Conservation (phyloP, 169 alveolate genomes). For the Miamiensis avidus region DNA sequence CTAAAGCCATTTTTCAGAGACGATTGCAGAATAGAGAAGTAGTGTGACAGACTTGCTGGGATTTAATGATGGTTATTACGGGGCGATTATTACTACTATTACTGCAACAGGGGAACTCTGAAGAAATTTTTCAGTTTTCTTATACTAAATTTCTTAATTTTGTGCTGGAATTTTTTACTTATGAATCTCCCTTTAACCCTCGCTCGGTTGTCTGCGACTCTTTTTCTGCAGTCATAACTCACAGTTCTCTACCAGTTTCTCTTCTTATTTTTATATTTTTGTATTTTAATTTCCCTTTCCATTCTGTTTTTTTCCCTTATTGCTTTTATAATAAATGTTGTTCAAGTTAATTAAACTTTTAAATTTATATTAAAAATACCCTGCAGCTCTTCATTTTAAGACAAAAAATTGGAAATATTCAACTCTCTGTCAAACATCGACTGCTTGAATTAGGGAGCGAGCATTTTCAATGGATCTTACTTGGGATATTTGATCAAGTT, state of each 20-base stretch:
- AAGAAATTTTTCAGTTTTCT: neutral
- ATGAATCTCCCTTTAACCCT: conserved; percentile 74
- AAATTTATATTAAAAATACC: too few species aligned
- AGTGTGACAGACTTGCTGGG: too few species aligned
- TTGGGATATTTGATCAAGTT: neutral
- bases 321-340: neutral
- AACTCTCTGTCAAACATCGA: too few species aligned
- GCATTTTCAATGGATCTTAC: neutral
- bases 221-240: conserved; percentile 60
- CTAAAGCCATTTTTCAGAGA: too few species aligned
- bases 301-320: conserved; percentile 18
- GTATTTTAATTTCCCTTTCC: conserved; percentile 47
- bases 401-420: neutral
- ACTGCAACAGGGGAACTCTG: too few species aligned
- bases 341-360: neutral
- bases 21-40: too few species aligned
- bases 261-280: conserved; percentile 55
- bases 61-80: too few species aligned
- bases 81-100: too few species aligned
- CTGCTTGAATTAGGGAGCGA: neutral
- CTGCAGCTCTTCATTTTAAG: neutral
- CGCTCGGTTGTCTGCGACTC: conserved; percentile 71
- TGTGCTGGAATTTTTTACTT: conserved; percentile 35
- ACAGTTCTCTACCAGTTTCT: conserved; percentile 59
- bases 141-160: neutral